phyloP scores from a whole-genome alignment of 2,329 filamentous ascomycete genomes.

The Trichoderma harzianum region DNA sequence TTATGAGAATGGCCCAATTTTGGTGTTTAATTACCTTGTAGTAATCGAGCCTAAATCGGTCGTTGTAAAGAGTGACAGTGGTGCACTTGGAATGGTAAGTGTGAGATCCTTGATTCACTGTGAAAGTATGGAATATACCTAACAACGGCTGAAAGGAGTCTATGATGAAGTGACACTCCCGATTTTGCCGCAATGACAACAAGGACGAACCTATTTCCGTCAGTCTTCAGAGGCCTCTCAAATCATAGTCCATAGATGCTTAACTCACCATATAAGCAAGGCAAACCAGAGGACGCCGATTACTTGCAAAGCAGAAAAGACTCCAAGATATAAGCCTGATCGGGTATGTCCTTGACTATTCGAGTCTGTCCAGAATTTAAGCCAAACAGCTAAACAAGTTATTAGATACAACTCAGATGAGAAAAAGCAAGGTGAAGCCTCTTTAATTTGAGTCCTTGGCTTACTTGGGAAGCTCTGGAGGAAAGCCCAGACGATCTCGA shows the following conservation, averaged over 20 bases:
- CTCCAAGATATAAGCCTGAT: constrained; percentile 23
- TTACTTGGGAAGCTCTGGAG: constrained; percentile 30
- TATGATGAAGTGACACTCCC: constrained; percentile 26
- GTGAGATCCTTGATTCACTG: too few species aligned
- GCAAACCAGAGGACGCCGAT: constrained; percentile 12
- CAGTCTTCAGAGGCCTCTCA: too few species aligned
- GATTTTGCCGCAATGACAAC: constrained; percentile 29
- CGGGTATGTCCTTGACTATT: constrained; percentile 15
- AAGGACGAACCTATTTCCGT: constrained; percentile 28
- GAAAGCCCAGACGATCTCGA: constrained; percentile 28
- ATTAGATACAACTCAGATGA: neutral
- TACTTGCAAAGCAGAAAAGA: constrained; percentile 27
- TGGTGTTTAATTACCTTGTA: neutral
- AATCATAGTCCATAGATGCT: neutral
- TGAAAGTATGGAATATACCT: neutral
- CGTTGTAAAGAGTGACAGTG: neutral
- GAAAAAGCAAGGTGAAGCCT: neutral
- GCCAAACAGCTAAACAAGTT: constrained; percentile 28
- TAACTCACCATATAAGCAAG: neutral
- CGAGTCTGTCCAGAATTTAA: constrained; percentile 31
- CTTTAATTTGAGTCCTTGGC: neutral
- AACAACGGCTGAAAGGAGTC: constrained; percentile 23
- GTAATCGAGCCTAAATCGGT: neutral
- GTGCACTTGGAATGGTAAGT: neutral
- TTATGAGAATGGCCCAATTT: neutral